Evolutionary conservation across 208 protist species (phyloP), one percentile per base, ranked within the genome.

Genomic region (Trypanosoma lewisi): DNA sequence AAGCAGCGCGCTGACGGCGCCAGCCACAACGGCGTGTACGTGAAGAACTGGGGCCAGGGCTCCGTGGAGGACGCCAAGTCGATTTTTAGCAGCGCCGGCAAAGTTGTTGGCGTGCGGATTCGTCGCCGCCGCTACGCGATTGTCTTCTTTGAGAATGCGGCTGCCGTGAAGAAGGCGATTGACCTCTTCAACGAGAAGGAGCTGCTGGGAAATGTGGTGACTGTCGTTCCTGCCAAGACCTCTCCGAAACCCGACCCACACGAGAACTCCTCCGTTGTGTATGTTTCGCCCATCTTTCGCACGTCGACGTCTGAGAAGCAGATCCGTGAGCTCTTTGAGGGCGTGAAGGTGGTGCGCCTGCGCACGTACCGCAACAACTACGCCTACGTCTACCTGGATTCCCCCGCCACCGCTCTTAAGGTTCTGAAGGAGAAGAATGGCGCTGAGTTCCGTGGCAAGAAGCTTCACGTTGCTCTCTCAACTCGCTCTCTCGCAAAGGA

Each of bases 101-200:
- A 81, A 16, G 78, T 92, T 37, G n/a, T 42, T 33, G 71, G 70
- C 49, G 82, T 75, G 28, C 79, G 82, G 70, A 56, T 92, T 34
- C 85, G 85, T 66, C 85, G 85, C 67, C 75, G 83, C 76, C 78
- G 77, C 70, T 92, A 89, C 82, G 85, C 80, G 33, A 59, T 92
- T 41, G 68, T 92, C 63, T 92, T 92, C 82, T 92, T 89, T 67
- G 82, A 89, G 51, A 87, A 68, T 70, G 49, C 80, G 14, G 85
- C 85, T n/a, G 82, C 82, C 28, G 85, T 92, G 75, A 89, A 87
- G 80, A 88, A 89, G 80, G 85, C 85, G 31, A 87, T 92, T 51
- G 85, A 92, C 65, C 78, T 87, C 51, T 92, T 92, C 83, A 86
- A 92, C 77, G 80, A 84, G 67, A 92, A 89, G 78, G 82, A 87